Conservation (phyloP, 805 yeast species). For the Priceomyces fermenticarens region DNA sequence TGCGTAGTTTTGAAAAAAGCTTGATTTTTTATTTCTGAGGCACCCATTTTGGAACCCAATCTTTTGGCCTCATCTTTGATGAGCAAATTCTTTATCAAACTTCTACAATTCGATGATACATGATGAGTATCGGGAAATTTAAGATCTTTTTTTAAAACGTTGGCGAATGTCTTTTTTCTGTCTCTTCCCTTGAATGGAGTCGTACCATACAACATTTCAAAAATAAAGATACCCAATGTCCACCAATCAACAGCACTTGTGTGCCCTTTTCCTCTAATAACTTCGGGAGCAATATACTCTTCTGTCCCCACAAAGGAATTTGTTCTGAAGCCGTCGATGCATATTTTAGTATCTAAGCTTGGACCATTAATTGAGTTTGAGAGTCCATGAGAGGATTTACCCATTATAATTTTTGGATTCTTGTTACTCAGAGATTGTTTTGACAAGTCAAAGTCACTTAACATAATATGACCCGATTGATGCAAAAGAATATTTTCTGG, state of each 20-base stretch:
- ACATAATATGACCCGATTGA: constrained; percentile 97
- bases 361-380: constrained; percentile 41
- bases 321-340: constrained; percentile 94
- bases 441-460: constrained; percentile 92
- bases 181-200: constrained; percentile 95
- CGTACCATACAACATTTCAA: constrained; percentile 92
- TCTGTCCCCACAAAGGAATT: constrained; percentile 99
- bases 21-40: constrained; percentile 89
- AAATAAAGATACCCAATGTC: constrained; percentile 92
- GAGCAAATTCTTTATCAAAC: constrained; percentile 72
- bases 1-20: constrained; percentile 87
- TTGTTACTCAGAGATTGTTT: constrained; percentile 80
- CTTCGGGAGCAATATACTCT: constrained; percentile 98
- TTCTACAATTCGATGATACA: constrained; percentile 73
- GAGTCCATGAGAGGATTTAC: constrained; percentile 21
- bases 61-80: constrained; percentile 88
- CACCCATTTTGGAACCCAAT: constrained; percentile 90
- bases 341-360: constrained; percentile 87
- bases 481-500: constrained; percentile 94
- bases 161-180: constrained; percentile 85
- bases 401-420: constrained; percentile 63
- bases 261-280: constrained; percentile 94
- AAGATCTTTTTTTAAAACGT: constrained; percentile 81
- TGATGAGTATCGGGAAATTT: constrained; percentile 67
- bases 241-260: constrained; percentile 99